Evolutionary conservation across 2,329 filamentous ascomycete genomes (phyloP).

Genomic region (Fusarium sp.): DNA sequence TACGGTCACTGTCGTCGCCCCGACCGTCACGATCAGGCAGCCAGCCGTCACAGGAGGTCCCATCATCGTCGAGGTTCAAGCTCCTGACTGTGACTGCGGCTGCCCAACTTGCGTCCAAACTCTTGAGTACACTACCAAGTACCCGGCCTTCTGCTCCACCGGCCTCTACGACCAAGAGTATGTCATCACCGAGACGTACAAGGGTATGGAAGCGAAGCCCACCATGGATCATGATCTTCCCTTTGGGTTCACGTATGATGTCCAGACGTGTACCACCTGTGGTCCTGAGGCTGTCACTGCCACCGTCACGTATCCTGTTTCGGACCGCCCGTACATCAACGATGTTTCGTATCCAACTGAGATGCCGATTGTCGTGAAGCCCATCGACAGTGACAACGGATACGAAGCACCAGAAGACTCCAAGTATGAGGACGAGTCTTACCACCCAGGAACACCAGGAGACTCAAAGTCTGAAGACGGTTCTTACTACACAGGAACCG

Average conservation of each 20-base stretch:
- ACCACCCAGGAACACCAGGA: not conserved
- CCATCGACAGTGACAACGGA: not conserved
- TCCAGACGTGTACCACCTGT: slow-evolving; percentile 32
- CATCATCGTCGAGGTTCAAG: slow-evolving; percentile 27
- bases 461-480: not conserved
- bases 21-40: slow-evolving; percentile 8
- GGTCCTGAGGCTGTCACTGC: slow-evolving; percentile 28
- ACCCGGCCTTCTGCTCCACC: slow-evolving; percentile 21
- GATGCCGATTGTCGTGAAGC: not conserved
- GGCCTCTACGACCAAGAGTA: slow-evolving; percentile 34
- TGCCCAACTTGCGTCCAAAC: slow-evolving; percentile 31
- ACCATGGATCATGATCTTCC: slow-evolving; percentile 18
- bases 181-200: slow-evolving; percentile 31
- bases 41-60: slow-evolving; percentile 25
- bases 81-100: slow-evolving; percentile 35
- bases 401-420: not conserved
- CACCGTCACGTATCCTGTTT: slow-evolving; percentile 33
- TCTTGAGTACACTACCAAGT: slow-evolving; percentile 23
- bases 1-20: not conserved
- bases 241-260: slow-evolving; percentile 30
- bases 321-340: slow-evolving; percentile 55
- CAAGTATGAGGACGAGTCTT: not conserved
- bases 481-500: not conserved
- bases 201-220: slow-evolving; percentile 25
- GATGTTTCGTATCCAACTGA: slow-evolving; percentile 4